These are phyloP conservation scores for Thoreauomyces humboldtii DNA, from an alignment of 192 early-diverging fungal genomes.

Conservation along the genomic window DNA sequence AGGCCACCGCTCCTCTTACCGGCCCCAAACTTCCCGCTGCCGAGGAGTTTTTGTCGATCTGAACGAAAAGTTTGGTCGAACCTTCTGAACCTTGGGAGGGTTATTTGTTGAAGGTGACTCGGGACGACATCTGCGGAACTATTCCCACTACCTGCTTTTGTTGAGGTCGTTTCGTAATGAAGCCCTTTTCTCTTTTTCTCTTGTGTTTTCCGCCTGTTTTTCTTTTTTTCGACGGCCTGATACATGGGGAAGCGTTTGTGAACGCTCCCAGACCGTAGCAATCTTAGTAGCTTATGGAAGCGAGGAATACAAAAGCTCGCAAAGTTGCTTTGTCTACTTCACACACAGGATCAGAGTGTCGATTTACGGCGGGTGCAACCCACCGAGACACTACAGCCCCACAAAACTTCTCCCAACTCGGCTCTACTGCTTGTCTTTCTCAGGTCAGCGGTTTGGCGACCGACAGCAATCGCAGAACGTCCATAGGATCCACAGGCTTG, in stretches of 20 bases:
- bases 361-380: no score
- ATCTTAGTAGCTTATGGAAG: no score
- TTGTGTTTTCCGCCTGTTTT: not conserved
- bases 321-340: no score
- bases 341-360: no score
- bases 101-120: not conserved
- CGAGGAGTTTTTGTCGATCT: constrained; percentile 11
- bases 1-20: not conserved
- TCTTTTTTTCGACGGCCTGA: constrained; percentile 4
- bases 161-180: not conserved
- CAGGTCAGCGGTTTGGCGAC: no score
- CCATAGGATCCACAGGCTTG: constrained; percentile 25
- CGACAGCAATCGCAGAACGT: constrained; percentile 18
- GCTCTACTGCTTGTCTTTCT: no score
- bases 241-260: no score
- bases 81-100: not conserved
- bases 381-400: no score
- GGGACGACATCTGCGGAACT: no score
- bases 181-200: not conserved
- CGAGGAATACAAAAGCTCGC: no score
- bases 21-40: constrained; percentile 9
- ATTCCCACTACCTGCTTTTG: not conserved
- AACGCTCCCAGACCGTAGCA: no score
- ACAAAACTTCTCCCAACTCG: no score
- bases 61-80: constrained; percentile 1